Evolutionary conservation across 805 yeast species (phyloP).

Genomic region (Lipomyces japonicus): DNA sequence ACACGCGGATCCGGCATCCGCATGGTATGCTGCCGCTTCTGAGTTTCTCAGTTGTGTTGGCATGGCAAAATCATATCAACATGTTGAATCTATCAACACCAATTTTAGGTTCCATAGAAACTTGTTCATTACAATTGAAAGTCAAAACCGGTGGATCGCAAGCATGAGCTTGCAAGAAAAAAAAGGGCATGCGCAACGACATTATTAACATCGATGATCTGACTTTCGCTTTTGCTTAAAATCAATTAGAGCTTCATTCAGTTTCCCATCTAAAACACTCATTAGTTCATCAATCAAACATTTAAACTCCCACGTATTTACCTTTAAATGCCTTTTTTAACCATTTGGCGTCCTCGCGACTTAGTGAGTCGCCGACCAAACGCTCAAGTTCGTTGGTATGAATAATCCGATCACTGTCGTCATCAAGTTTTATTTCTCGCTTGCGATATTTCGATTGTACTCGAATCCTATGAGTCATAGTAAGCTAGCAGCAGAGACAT

Average conservation of each 20-base stretch:
- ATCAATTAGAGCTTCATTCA: constrained; percentile 41
- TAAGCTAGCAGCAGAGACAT: background rate
- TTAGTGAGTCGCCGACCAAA: constrained; percentile 31
- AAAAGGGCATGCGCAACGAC: too few relatives aligned
- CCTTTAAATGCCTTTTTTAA: constrained; percentile 32
- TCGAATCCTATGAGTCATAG: constrained; percentile 21
- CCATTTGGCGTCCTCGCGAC: constrained; percentile 24
- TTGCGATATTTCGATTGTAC: constrained; percentile 31
- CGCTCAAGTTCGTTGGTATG: constrained; percentile 32
- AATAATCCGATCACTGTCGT: constrained; percentile 12
- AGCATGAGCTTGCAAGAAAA: too few relatives aligned
- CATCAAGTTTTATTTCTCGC: constrained; percentile 9
- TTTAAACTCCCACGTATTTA: background rate
- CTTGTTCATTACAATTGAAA: too few relatives aligned
- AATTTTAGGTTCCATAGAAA: too few relatives aligned
- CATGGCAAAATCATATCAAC: too few relatives aligned
- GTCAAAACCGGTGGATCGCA: too few relatives aligned
- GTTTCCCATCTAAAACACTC: constrained; percentile 33
- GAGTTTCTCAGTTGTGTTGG: too few relatives aligned
- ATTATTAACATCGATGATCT: constrained; percentile 34
- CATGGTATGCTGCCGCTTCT: too few relatives aligned
- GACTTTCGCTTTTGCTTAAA: constrained; percentile 34
- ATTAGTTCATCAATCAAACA: background rate
- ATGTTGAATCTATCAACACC: too few relatives aligned
- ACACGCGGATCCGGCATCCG: too few relatives aligned